These are phyloP conservation scores for Fibroporia radiculosa DNA, from an alignment of 768 basidiomycete genomes.

Conservation along the genomic window DNA sequence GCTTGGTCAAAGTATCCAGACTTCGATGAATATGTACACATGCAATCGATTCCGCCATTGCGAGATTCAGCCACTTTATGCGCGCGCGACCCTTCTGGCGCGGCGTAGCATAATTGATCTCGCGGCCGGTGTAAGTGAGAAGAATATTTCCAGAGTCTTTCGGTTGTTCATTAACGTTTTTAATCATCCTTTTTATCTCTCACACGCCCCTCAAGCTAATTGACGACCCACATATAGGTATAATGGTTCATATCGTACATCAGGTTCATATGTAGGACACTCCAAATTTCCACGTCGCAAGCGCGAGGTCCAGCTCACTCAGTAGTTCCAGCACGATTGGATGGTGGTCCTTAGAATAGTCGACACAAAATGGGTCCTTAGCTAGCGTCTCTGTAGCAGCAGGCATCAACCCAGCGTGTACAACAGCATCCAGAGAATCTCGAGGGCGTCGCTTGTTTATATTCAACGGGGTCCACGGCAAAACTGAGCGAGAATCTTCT, in stretches of 20 bases:
- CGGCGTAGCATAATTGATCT: no score
- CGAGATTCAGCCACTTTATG: no score
- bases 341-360: background rate
- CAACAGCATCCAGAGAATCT: constrained; percentile 3
- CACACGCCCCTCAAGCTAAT: no score
- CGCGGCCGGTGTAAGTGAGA: no score
- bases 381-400: background rate
- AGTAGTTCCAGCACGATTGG: constrained; percentile 3
- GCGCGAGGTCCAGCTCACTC: background rate
- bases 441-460: no score
- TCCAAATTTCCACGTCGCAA: background rate
- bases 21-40: no score
- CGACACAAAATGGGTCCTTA: background rate
- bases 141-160: no score
- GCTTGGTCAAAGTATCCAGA: no score
- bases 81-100: no score
- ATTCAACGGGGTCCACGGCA: background rate
- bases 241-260: background rate
- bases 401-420: background rate
- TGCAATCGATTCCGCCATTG: no score
- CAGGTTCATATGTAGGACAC: background rate
- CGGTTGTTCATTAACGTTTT: no score
- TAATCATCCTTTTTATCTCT: no score
- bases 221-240: background rate
- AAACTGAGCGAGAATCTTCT: background rate